phyloP scores from a whole-genome alignment of 768 basidiomycete species.

The Tylopilus balloui region DNA sequence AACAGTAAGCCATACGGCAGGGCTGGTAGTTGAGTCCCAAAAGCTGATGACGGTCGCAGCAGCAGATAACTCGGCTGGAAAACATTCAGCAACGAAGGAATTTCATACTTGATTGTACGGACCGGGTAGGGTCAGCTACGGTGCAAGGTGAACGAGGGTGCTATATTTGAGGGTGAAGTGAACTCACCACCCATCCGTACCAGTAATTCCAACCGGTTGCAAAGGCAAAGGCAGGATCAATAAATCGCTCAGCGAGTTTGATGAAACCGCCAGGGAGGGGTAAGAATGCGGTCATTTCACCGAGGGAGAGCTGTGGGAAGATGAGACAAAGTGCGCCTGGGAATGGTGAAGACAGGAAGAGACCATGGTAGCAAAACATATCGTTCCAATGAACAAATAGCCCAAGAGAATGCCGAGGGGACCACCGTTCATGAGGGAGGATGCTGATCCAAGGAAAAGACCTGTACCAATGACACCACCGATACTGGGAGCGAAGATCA shows the following conservation, averaged over 20 bases:
- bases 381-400: constrained; percentile 35
- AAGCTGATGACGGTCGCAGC: constrained; percentile 48
- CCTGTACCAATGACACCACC: constrained; percentile 42
- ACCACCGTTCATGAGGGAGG: constrained; percentile 38
- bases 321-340: background rate
- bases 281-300: constrained; percentile 45
- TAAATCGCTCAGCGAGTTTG: constrained; percentile 44
- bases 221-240: constrained; percentile 43
- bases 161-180: background rate
- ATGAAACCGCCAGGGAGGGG: constrained; percentile 46
- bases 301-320: constrained; percentile 29
- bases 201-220: constrained; percentile 42
- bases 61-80: constrained; percentile 44
- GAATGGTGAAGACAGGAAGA: background rate
- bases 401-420: constrained; percentile 45
- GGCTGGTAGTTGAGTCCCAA: constrained; percentile 39
- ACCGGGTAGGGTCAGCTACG: constrained; percentile 27
- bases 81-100: constrained; percentile 1
- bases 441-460: constrained; percentile 34
- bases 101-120: background rate
- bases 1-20: constrained; percentile 50
- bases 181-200: constrained; percentile 34
- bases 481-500: constrained; percentile 15
- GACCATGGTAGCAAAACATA: constrained; percentile 40
- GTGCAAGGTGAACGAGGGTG: background rate